These are phyloP conservation scores for Tardiomyces digboiensis DNA, from an alignment of 1,139 yeast genomes.

Conservation along the genomic window DNA sequence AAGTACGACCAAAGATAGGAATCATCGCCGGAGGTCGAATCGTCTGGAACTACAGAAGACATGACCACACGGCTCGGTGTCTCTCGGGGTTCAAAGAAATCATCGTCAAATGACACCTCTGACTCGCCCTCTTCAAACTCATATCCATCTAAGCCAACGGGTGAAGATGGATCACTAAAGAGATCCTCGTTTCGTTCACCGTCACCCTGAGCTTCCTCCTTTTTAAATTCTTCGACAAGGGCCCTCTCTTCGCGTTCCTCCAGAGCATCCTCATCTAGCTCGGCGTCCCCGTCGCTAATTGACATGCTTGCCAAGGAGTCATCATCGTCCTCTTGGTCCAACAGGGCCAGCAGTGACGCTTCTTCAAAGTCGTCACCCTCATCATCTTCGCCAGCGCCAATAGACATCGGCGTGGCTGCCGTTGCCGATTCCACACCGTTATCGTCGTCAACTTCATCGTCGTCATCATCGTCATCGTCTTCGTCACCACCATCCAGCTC, in stretches of 20 bases:
- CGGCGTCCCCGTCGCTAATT: neutral
- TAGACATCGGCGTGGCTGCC: slow-evolving; percentile 1
- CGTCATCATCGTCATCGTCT: slow-evolving; percentile 13
- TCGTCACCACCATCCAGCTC: slow-evolving; percentile 11
- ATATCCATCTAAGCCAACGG: slow-evolving; percentile 5
- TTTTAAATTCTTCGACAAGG: slow-evolving; percentile 24
- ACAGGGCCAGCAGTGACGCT: slow-evolving; percentile 13
- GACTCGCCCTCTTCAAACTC: slow-evolving; percentile 23
- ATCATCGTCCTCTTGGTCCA: slow-evolving; percentile 18
- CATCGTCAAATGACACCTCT: slow-evolving; percentile 13
- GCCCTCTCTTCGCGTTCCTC: slow-evolving; percentile 30
- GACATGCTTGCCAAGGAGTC: slow-evolving; percentile 14
- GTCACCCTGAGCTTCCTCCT: slow-evolving; percentile 14
- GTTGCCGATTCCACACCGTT: slow-evolving; percentile 9
- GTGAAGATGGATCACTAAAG: neutral
- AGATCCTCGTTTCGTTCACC: slow-evolving; percentile 27
- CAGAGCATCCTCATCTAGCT: slow-evolving; percentile 9
- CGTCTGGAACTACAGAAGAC: slow-evolving; percentile 7
- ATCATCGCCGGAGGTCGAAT: slow-evolving; percentile 23
- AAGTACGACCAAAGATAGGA: slow-evolving; percentile 32
- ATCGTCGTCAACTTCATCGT: slow-evolving; percentile 8
- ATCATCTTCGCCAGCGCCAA: slow-evolving; percentile 9
- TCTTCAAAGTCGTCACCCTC: slow-evolving; percentile 17
- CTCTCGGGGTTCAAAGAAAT: slow-evolving; percentile 19
- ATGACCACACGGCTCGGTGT: slow-evolving; percentile 4